Evolutionary conservation across 129 eudicot species (phyloP), one percentile per base, ranked within the genome.

Genomic region (Centrapalus pauciflorus): DNA sequence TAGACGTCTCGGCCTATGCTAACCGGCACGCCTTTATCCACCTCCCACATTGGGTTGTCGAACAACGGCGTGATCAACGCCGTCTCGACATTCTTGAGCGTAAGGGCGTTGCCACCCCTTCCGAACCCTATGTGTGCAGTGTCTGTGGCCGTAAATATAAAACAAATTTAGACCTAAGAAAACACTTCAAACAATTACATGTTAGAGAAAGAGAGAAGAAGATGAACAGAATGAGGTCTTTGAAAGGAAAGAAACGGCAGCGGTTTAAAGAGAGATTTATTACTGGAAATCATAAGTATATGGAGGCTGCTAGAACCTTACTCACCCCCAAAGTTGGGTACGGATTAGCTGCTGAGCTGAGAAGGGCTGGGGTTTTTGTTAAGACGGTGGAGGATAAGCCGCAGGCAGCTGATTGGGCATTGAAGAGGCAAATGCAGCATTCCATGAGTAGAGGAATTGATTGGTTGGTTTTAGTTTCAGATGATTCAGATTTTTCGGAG

Each of bases 311-410:
- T 0, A 80, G 82, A 71, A 56, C 59, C 32, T 60, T 89, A 69
- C 14, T 93, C 34, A 76, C 75, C 0, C 99, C 96, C 0, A 93
- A 82, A 77, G 78, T 73, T 0, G 99, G 99, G 60, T 93, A 88
- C 30, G 95, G 96, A n/a, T 61, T 93, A 61, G 96, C 89, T 0
- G 72, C 69, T 0, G 96, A 93, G 82, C 67, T 93, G 66, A 78
- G 84, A 73, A 57, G 96, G 7, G 99, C 99, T 0, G 96, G 96
- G 71, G 90, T 93, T 46, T 86, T 32, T 56, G 99, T 93, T 14
- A 93, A 82, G 83, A 93, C 92, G 21, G 99, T 89, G 70, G 89
- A 80, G 80, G 99, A 93, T 82, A 93, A 93, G 73, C 99, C 99
- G 0, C 99, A 93, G 61, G 92, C 99, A 7, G 99, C 96, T 2